Base-by-base conservation (phyloP, 306 rosid genomes). In the Cucumis cinereus region DNA sequence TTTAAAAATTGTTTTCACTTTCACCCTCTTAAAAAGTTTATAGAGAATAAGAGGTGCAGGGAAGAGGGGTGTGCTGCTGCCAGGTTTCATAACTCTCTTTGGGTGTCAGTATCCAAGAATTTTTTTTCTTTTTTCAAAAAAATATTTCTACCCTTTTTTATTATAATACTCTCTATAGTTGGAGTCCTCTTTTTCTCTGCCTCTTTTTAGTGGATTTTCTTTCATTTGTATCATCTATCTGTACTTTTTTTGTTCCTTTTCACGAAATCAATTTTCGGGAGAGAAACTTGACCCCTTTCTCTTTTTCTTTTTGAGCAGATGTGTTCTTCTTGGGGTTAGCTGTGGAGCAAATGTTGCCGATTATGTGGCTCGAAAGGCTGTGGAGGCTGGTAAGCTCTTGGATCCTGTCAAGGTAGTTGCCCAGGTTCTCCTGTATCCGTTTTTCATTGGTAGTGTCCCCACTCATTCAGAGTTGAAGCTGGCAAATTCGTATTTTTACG, bases 341-440 rank as follows among this genome's bases (percentile, higher is more conserved):
- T 94, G 97, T 82, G 99, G 99, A 79, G 97, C 99, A 66, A 94
- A 94, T 83, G 87, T 94, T 86, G 97, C 97, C 40, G 88, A 94
- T 79, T 86, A 86, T 60, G 97, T 94, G 77, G 93, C 97, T 80
- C 91, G 86, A 73, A 94, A 92, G 85, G 93, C 97, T 67, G 95
- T 92, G 38, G 99, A 91, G 86, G 87, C 92, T 17, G 97, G 99
- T 63, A 84, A 82, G 81, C 96, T 82, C 78, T 79, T 92, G 83
- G 96, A 94, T 78, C 99, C 99, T 38, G 90, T 94, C 83, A 92
- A 94, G 86, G 97, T 94, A 43, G 99, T 94, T 41, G 97, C 97
- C 17, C 97, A 88, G 87, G 84, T 92, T 77, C 88, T 90, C 36
- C 82, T 94, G 93, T 94, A 90, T 77, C 97, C 99, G 2, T 94